These are phyloP conservation scores for Aquilaria agallochum DNA, from an alignment of 441 rosid species.

Conservation along the genomic window DNA sequence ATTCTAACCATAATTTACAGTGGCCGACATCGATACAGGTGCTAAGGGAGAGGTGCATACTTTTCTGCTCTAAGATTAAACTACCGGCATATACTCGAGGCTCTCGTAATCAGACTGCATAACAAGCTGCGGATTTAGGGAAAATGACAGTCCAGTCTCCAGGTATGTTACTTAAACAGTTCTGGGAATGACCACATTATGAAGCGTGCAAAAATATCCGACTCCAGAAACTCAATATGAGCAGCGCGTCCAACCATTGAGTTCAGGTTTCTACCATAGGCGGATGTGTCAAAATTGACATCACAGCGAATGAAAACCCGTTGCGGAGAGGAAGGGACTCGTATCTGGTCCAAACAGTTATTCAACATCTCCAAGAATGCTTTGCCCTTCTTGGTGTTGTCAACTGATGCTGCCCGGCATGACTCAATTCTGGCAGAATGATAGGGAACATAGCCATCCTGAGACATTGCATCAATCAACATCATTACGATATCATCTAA, in stretches of 20 bases:
- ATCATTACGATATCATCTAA: background rate
- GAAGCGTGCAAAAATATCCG: slow-evolving; percentile 78
- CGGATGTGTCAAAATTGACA: slow-evolving; percentile 71
- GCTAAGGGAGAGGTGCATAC: too few species aligned
- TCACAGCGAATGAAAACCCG: slow-evolving; percentile 88
- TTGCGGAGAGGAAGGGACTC: slow-evolving; percentile 62
- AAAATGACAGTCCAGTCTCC: background rate
- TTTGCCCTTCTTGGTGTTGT: slow-evolving; percentile 70
- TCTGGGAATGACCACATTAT: slow-evolving; percentile 96
- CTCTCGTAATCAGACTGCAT: too few species aligned
- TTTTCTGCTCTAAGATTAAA: too few species aligned
- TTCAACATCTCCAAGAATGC: slow-evolving; percentile 88
- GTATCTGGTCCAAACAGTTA: slow-evolving; percentile 84
- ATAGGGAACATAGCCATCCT: slow-evolving; percentile 98
- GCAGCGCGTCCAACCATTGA: slow-evolving; percentile 90
- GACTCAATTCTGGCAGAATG: slow-evolving; percentile 92
- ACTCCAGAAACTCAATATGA: slow-evolving; percentile 88
- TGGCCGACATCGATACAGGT: background rate
- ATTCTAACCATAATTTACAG: slow-evolving; percentile 2
- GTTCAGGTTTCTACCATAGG: slow-evolving; percentile 76
- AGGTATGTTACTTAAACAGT: slow-evolving; percentile 40
- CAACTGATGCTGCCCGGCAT: slow-evolving; percentile 67
- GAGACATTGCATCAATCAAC: slow-evolving; percentile 8
- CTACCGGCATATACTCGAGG: too few species aligned
- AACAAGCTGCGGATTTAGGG: too few species aligned